Evolutionary conservation across 2,329 filamentous ascomycete genomes (phyloP).

Genomic region (Aspergillus pseudoterreus): DNA sequence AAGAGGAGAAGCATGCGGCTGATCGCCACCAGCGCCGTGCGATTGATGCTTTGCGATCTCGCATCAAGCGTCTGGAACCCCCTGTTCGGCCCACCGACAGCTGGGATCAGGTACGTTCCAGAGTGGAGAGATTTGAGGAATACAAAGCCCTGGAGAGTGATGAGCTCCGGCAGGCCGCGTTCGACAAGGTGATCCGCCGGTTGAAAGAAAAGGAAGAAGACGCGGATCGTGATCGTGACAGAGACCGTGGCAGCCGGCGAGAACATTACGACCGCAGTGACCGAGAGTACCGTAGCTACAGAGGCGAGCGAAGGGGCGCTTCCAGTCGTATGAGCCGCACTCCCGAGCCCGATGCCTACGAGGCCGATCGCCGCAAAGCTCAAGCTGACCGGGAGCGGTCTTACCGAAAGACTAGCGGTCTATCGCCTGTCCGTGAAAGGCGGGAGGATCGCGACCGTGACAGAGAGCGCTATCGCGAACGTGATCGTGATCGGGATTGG

Average conservation of each 20-base stretch:
- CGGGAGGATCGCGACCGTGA: conserved; percentile 37
- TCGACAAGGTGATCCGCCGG: conserved; percentile 87
- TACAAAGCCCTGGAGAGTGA: conserved; percentile 80
- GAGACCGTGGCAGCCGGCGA: conserved; percentile 46
- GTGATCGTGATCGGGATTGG: conserved; percentile 35
- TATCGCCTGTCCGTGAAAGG: conserved; percentile 47
- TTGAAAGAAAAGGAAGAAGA: conserved; percentile 90
- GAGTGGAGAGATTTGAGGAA: conserved; percentile 76
- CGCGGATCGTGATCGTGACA: conserved; percentile 56
- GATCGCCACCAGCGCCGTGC: conserved; percentile 84
- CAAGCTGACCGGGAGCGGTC: conserved; percentile 92
- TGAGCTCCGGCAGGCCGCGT: conserved; percentile 75
- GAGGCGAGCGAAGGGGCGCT: conserved; percentile 37
- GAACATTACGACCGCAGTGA: conserved; percentile 53
- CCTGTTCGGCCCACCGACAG: conserved; percentile 73
- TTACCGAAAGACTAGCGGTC: conserved; percentile 74
- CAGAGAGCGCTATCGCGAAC: conserved; percentile 36
- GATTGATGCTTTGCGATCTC: conserved; percentile 77
- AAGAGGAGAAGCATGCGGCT: conserved; percentile 76
- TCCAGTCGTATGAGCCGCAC: conserved; percentile 69
- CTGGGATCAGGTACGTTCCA: conserved; percentile 81
- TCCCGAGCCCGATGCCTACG: conserved; percentile 90
- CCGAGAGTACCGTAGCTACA: conserved; percentile 52
- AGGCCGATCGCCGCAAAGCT: conserved; percentile 89
- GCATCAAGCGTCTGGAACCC: conserved; percentile 86